Evolutionary conservation across 305 asterid genomes (phyloP), one percentile per base, ranked within the genome.

Genomic region (Euphrasia arctica): DNA sequence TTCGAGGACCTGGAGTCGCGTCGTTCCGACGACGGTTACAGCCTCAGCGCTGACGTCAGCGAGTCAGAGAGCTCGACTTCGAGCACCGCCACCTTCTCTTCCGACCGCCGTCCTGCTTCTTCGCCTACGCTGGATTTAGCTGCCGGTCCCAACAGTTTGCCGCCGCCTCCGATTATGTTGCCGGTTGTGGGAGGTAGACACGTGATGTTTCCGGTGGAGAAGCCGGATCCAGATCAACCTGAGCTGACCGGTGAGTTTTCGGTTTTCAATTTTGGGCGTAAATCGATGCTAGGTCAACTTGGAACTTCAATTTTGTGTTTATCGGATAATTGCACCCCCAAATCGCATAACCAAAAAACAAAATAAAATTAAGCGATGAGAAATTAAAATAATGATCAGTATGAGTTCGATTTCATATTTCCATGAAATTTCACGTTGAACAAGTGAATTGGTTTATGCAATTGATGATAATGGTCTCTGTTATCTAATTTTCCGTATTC

Each of bases 11-110:
- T 77, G 61, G 71, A 78, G 58, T 83, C 90, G 18, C 79, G 79
- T 28, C 84, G 86, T 1, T 83, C 76, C 58, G 90, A 77, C 43
- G 89, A 82, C 64, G 62, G 85, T 75, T 91, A 91, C 73, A 85
- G 90, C 72, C 57, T 82, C 52, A 89, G 96, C 69, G 98, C 98
- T 52, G 98, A 91, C 74, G 80, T 89, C 66, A 89, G 97, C 63
- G 97, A 91, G 72, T 91, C 97, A 70, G 98, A 85, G 85, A 84
- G 95, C 63, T 85, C 87, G 60, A 75, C 78, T 18, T 83, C 89
- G 22, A 82, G 85, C 68, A 80, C 77, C 22, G 76, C 76, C 47
- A 80, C 88, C 0, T 84, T 86, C 70, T 85, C 98, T 18, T 78
- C 83, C 22, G 71, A 56, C 60, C 82, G 9, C 11, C 82, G 70